phyloP scores from a whole-genome alignment of 345 rosid species.

The Melastoma malabathricum region DNA sequence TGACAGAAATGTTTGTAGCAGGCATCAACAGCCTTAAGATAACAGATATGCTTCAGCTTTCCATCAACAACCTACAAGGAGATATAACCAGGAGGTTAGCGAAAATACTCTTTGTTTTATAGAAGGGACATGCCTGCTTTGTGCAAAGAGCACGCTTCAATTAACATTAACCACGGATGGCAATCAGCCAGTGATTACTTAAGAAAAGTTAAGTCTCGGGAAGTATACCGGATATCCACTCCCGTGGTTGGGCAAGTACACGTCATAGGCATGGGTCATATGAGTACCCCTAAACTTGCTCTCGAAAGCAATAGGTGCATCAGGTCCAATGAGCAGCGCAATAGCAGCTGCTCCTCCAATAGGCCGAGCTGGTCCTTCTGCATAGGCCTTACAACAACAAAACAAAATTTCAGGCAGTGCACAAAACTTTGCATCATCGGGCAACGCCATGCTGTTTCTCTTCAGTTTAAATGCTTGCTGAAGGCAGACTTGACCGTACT shows the following conservation, averaged over 20 bases:
- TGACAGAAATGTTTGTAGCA: constrained; percentile 76
- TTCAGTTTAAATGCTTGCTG: too few relatives aligned
- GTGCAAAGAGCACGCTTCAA: not conserved
- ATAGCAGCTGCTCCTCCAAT: constrained; percentile 99
- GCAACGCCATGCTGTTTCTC: too few relatives aligned
- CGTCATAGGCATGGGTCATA: constrained; percentile 96
- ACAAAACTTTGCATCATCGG: not conserved
- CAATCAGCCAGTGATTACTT: not conserved
- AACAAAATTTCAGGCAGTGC: constrained; percentile 7
- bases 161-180: not conserved
- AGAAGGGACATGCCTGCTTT: not conserved
- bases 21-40: constrained; percentile 90
- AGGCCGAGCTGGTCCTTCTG: constrained; percentile 99
- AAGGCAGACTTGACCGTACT: too few relatives aligned
- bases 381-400: constrained; percentile 66
- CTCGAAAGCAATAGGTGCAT: constrained; percentile 90
- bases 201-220: not conserved
- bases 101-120: not conserved
- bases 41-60: constrained; percentile 96
- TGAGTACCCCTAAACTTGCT: constrained; percentile 91
- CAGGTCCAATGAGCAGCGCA: constrained; percentile 85
- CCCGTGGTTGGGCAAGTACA: constrained; percentile 96
- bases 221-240: constrained; percentile 92
- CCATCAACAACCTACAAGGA: constrained; percentile 91
- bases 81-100: not conserved